Conservation (phyloP, 2,329 filamentous ascomycete genomes). For the Penicillium thymicola region DNA sequence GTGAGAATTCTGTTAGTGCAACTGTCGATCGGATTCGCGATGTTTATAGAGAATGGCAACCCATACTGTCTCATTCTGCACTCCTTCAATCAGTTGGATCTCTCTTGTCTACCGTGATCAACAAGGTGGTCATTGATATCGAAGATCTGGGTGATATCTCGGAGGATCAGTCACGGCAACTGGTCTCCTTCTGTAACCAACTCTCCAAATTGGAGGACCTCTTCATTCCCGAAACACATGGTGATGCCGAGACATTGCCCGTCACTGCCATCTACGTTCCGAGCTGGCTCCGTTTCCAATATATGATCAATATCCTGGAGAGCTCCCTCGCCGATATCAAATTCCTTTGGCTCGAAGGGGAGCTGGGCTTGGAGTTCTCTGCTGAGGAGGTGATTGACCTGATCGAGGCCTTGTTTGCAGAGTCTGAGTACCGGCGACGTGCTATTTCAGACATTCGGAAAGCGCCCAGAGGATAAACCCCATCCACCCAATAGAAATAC, state of each 20-base stretch:
- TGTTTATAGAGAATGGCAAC: conserved; percentile 56
- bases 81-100: conserved; percentile 61
- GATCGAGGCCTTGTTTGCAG: conserved; percentile 63
- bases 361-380: conserved; percentile 60
- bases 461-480: conserved; percentile 20
- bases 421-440: conserved; percentile 56
- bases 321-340: conserved; percentile 63
- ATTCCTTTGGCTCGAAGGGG: conserved; percentile 63
- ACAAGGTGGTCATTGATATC: conserved; percentile 60
- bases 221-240: conserved; percentile 48
- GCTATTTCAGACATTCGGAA: conserved; percentile 57
- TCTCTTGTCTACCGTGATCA: conserved; percentile 55
- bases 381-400: conserved; percentile 61
- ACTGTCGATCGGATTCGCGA: conserved; percentile 57
- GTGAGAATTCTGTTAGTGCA: conserved; percentile 57
- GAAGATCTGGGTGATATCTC: conserved; percentile 63
- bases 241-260: conserved; percentile 38
- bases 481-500: background rate
- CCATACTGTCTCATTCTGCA: conserved; percentile 57
- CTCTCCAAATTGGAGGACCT: conserved; percentile 56
- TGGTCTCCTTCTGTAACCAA: conserved; percentile 56
- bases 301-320: conserved; percentile 61
- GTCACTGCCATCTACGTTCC: conserved; percentile 61
- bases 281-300: conserved; percentile 65
- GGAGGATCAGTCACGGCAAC: conserved; percentile 58